phyloP scores from a whole-genome alignment of 2,329 filamentous ascomycete species.

The Cladophialophora bantiana region DNA sequence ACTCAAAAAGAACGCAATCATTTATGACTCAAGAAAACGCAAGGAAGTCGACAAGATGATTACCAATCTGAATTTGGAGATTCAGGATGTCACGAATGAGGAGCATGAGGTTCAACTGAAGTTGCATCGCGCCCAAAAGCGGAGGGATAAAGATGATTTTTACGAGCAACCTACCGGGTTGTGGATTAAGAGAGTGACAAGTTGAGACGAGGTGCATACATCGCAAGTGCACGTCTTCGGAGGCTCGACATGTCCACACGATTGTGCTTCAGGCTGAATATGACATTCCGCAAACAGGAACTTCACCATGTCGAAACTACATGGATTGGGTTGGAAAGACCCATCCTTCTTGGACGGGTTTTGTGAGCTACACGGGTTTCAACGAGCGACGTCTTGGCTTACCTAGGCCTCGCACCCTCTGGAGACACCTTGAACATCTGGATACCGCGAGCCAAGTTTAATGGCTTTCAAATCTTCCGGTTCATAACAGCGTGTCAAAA shows the following conservation, averaged over 20 bases:
- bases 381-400: background rate
- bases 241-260: background rate
- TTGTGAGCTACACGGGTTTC: background rate
- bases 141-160: constrained; percentile 68
- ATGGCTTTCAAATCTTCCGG: background rate
- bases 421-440: background rate
- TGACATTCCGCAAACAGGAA: background rate
- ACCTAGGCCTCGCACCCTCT: background rate
- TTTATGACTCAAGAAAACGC: constrained; percentile 68
- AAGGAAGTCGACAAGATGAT: constrained; percentile 69
- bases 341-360: background rate
- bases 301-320: background rate
- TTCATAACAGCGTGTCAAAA: background rate
- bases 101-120: constrained; percentile 80
- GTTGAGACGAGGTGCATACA: constrained; percentile 48
- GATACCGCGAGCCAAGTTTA: background rate
- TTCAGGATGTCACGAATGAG: constrained; percentile 75
- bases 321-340: background rate
- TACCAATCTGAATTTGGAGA: constrained; percentile 68
- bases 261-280: background rate
- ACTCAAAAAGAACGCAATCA: constrained; percentile 74
- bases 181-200: constrained; percentile 80
- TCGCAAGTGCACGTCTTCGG: background rate
- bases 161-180: constrained; percentile 67
- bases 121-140: constrained; percentile 76